Evolutionary conservation across 2,329 filamentous ascomycete species (phyloP).

Genomic region (Aspergillus luchuensis): DNA sequence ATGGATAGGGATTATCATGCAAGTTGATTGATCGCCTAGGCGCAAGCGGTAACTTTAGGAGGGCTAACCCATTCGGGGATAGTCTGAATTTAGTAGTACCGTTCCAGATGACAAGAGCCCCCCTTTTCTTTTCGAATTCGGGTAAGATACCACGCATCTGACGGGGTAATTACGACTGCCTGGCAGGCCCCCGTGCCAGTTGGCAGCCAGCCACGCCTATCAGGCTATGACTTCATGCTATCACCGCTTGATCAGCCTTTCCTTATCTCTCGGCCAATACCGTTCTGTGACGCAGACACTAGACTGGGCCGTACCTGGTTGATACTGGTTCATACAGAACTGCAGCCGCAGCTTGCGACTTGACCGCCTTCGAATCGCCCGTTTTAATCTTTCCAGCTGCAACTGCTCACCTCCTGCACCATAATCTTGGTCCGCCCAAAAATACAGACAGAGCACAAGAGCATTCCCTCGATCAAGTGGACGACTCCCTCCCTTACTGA

Average conservation of each 20-base stretch:
- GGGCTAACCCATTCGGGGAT: neutral
- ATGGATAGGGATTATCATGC: conserved; percentile 9
- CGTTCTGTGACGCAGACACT: neutral
- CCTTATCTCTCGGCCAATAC: conserved; percentile 2
- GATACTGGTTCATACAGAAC: conserved; percentile 5
- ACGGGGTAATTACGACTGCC: neutral
- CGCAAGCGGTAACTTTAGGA: conserved; percentile 1
- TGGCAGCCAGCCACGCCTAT: neutral
- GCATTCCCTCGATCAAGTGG: neutral
- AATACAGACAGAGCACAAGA: neutral
- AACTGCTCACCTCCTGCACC: neutral
- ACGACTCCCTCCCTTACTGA: conserved; percentile 6
- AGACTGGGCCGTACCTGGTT: conserved; percentile 1
- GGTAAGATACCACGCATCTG: neutral
- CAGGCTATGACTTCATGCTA: conserved; percentile 7
- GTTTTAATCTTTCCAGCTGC: neutral
- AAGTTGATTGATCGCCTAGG: conserved; percentile 12
- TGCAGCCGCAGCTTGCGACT: neutral
- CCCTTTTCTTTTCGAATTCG: neutral
- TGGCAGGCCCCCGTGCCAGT: neutral
- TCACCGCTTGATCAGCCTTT: neutral
- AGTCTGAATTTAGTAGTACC: neutral
- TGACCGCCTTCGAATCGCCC: conserved; percentile 12
- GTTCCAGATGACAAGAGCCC: conserved; percentile 2
- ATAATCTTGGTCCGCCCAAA: neutral